phyloP scores from a whole-genome alignment of 75 land plant species.

The Ceratopteris richardii region DNA sequence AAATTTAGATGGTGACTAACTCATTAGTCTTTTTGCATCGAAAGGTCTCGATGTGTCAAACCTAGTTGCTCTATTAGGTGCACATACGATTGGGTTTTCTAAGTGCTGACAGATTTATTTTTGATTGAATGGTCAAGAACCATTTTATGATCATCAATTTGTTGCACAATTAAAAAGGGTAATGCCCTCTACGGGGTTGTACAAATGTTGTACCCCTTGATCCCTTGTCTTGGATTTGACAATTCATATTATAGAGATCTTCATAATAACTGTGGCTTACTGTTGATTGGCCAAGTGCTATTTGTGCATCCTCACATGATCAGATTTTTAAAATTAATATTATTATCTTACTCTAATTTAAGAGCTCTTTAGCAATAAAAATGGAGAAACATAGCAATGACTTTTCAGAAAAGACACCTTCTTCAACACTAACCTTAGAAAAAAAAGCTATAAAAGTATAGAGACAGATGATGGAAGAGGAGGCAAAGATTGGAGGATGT shows the following conservation, averaged over 20 bases:
- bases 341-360: too few relatives aligned
- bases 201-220: slow-evolving; percentile 56
- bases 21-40: too few relatives aligned
- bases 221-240: slow-evolving; percentile 54
- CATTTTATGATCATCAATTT: slow-evolving; percentile 43
- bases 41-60: too few relatives aligned
- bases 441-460: too few relatives aligned
- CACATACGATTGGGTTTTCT: slow-evolving; percentile 18
- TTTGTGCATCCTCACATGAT: slow-evolving; percentile 36
- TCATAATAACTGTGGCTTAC: slow-evolving; percentile 36
- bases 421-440: too few relatives aligned
- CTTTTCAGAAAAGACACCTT: too few relatives aligned
- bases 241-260: slow-evolving; percentile 46
- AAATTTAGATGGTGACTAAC: too few relatives aligned
- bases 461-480: too few relatives aligned
- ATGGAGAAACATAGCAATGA: too few relatives aligned
- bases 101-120: slow-evolving; percentile 8
- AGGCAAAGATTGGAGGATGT: too few relatives aligned
- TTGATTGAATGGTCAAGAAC: slow-evolving; percentile 27
- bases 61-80: neutral
- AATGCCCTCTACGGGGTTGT: slow-evolving; percentile 53
- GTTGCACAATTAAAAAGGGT: slow-evolving; percentile 44
- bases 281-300: slow-evolving; percentile 55
- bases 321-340: too few relatives aligned
- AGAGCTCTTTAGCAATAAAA: too few relatives aligned